These are phyloP conservation scores for Trichophaea hybrida DNA, from an alignment of 2,329 filamentous ascomycete species.

Conservation along the genomic window DNA sequence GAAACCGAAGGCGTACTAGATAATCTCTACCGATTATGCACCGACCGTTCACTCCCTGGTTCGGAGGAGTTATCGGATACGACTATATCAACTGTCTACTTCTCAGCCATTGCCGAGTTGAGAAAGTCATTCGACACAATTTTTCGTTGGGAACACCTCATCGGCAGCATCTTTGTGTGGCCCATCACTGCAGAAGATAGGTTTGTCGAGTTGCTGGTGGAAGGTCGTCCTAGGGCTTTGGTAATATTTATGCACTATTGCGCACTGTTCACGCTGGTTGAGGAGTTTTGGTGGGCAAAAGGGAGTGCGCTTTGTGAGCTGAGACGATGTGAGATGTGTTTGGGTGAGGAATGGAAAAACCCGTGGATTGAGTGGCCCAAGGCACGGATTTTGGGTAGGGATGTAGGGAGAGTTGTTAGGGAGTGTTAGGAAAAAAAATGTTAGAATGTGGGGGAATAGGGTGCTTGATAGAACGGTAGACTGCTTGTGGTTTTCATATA, in stretches of 20 bases:
- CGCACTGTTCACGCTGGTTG: constrained; percentile 47
- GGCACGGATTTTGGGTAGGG: constrained; percentile 8
- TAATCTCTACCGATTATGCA: constrained; percentile 28
- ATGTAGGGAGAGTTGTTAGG: too few species aligned
- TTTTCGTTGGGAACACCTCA: background rate
- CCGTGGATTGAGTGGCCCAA: constrained; percentile 17
- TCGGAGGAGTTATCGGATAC: constrained; percentile 17
- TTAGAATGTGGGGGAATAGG: too few species aligned
- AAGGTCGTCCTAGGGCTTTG: constrained; percentile 46
- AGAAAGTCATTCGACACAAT: constrained; percentile 9
- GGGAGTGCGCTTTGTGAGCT: constrained; percentile 53
- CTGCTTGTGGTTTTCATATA: too few species aligned
- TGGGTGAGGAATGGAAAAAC: constrained; percentile 12
- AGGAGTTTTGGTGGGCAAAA: constrained; percentile 54
- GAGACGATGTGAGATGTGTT: constrained; percentile 37
- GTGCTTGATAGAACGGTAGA: too few species aligned
- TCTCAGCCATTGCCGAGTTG: constrained; percentile 12
- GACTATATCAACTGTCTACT: constrained; percentile 16
- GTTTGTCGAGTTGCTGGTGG: constrained; percentile 46
- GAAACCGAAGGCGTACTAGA: constrained; percentile 9
- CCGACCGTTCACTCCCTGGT: constrained; percentile 25
- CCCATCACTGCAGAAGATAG: constrained; percentile 49
- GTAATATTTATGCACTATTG: constrained; percentile 53
- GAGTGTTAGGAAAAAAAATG: too few species aligned
- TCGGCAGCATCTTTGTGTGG: constrained; percentile 21